These are phyloP conservation scores for Zangia roseola DNA, from an alignment of 768 basidiomycete species.

Conservation along the genomic window DNA sequence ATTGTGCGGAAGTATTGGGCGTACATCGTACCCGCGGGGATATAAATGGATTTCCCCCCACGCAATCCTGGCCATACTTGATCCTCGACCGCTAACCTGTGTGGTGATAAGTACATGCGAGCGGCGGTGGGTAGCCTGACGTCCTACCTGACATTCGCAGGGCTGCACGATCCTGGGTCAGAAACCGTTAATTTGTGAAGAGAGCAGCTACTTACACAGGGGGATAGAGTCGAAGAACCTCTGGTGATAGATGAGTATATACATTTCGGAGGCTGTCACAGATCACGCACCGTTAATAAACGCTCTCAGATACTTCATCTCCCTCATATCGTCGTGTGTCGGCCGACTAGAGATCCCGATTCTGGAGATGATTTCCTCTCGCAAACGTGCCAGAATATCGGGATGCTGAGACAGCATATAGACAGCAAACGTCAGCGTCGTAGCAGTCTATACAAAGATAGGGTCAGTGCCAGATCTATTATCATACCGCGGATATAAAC, in stretches of 20 bases:
- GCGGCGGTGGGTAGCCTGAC: too few species aligned
- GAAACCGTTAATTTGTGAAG: background rate
- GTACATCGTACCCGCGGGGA: slow-evolving; percentile 42
- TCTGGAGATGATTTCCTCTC: slow-evolving; percentile 53
- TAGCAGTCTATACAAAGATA: slow-evolving; percentile 22
- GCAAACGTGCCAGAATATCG: slow-evolving; percentile 43
- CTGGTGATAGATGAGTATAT: slow-evolving; percentile 14
- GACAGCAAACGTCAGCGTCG: slow-evolving; percentile 24
- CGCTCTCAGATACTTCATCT: slow-evolving; percentile 63
- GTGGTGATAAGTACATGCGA: background rate
- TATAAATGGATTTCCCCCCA: slow-evolving; percentile 48
- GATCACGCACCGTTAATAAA: slow-evolving; percentile 55
- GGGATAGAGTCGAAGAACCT: slow-evolving; percentile 34
- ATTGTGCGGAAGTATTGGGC: background rate
- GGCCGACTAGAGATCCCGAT: slow-evolving; percentile 51
- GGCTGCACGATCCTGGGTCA: slow-evolving; percentile 20
- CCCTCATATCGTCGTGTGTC: slow-evolving; percentile 53
- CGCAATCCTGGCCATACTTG: slow-evolving; percentile 19
- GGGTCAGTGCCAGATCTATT: background rate
- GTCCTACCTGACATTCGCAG: slow-evolving; percentile 21
- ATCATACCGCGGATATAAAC: background rate
- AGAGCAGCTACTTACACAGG: slow-evolving; percentile 21
- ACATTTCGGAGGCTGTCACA: background rate
- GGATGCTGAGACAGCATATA: slow-evolving; percentile 39
- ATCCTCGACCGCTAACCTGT: slow-evolving; percentile 15